Conservation (phyloP, 495 filamentous ascomycete genomes). For the Aspergillus cristatus region DNA sequence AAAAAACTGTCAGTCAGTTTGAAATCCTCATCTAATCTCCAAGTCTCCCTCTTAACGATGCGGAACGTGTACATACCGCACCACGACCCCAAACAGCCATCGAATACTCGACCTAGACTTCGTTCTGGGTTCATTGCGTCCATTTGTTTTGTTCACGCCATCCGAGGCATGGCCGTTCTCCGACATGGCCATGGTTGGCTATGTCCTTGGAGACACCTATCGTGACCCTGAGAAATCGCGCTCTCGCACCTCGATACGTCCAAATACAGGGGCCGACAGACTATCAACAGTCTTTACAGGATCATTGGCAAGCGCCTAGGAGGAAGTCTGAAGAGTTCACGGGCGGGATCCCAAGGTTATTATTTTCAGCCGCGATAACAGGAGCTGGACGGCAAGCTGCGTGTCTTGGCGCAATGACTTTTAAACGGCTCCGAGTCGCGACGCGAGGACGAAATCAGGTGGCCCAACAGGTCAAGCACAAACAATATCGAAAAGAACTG, state of each 20-base stretch:
- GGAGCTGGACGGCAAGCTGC: not conserved
- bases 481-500: not conserved
- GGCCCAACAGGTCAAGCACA: not conserved
- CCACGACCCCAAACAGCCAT: slow-evolving; percentile 47
- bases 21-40: too few relatives aligned
- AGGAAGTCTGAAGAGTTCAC: not conserved
- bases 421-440: not conserved
- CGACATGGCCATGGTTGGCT: slow-evolving; percentile 13
- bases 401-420: slow-evolving; percentile 2
- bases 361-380: not conserved
- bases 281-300: not conserved
- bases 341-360: not conserved
- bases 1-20: slow-evolving; percentile 1
- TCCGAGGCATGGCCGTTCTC: slow-evolving; percentile 25
- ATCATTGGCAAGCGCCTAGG: not conserved
- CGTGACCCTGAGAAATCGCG: too few relatives aligned
- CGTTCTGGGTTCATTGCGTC: slow-evolving; percentile 3
- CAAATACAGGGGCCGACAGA: not conserved
- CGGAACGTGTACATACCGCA: slow-evolving; percentile 45
- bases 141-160: slow-evolving; percentile 8
- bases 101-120: slow-evolving; percentile 26
- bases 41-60: not conserved
- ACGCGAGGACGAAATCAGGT: not conserved
- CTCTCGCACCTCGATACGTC: not conserved
- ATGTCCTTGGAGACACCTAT: not conserved